phyloP scores from a whole-genome alignment of 495 filamentous ascomycete species.

The Penicillium subrubescens region DNA sequence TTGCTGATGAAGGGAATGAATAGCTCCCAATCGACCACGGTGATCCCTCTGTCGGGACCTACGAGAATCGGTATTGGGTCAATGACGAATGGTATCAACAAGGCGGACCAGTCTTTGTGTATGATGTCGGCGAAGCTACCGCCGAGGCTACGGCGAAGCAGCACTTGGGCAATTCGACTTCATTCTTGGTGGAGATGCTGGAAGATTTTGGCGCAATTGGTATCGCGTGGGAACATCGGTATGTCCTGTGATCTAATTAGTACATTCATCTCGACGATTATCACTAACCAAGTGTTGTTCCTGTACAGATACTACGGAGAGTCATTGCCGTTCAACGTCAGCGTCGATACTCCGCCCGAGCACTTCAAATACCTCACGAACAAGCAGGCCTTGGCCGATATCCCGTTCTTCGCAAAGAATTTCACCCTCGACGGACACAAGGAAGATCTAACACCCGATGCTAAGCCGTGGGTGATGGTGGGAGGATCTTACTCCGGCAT shows the following conservation, averaged over 20 bases:
- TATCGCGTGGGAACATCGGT: conserved; percentile 63
- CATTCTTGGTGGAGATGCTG: conserved; percentile 47
- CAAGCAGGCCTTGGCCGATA: conserved; percentile 55
- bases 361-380: conserved; percentile 52
- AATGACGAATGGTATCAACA: conserved; percentile 47
- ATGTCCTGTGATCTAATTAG: conserved; percentile 6
- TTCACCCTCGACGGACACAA: conserved; percentile 43
- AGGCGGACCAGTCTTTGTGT: conserved; percentile 57
- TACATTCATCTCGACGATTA: background rate
- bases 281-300: background rate
- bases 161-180: conserved; percentile 40
- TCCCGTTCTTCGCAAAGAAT: conserved; percentile 52
- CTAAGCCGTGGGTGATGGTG: conserved; percentile 60
- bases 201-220: conserved; percentile 53
- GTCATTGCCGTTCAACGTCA: conserved; percentile 51
- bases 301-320: conserved; percentile 53
- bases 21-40: conserved; percentile 52
- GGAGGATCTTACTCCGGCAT: conserved; percentile 62
- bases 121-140: conserved; percentile 51
- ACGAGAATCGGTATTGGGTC: conserved; percentile 60
- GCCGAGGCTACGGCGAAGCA: conserved; percentile 30
- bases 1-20: conserved; percentile 9
- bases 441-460: conserved; percentile 43
- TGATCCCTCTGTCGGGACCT: conserved; percentile 44
- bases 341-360: conserved; percentile 46